phyloP scores from a whole-genome alignment of 768 basidiomycete species.

The Lyophyllum shimeji region DNA sequence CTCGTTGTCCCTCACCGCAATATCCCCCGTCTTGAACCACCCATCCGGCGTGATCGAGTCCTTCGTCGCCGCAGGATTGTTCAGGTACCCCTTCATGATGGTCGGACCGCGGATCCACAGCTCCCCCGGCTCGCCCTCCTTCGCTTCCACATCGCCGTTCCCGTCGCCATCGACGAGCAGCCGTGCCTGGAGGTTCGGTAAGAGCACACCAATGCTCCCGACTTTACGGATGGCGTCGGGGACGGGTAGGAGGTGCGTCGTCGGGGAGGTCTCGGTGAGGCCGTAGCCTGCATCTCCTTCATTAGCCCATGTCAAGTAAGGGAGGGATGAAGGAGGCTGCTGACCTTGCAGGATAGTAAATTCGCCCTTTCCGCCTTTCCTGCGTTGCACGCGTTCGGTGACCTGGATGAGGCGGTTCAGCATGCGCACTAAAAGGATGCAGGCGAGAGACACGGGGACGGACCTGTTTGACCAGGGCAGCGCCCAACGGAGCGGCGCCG shows the following conservation, averaged over 20 bases:
- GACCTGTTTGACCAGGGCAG: slow-evolving; percentile 55
- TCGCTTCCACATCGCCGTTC: slow-evolving; percentile 45
- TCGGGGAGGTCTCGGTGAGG: slow-evolving; percentile 82
- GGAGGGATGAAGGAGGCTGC: neutral
- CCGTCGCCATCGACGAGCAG: slow-evolving; percentile 66
- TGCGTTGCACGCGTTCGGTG: slow-evolving; percentile 31
- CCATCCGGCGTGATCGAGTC: slow-evolving; percentile 67
- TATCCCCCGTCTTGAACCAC: slow-evolving; percentile 92
- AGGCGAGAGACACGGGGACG: slow-evolving; percentile 18
- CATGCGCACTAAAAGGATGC: slow-evolving; percentile 19
- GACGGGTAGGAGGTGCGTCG: slow-evolving; percentile 53
- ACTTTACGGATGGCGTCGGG: slow-evolving; percentile 45
- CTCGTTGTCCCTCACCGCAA: slow-evolving; percentile 62
- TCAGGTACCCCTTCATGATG: slow-evolving; percentile 86
- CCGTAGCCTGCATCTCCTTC: slow-evolving; percentile 70
- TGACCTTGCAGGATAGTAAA: slow-evolving; percentile 53
- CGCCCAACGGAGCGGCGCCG: slow-evolving; percentile 81
- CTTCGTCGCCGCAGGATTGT: slow-evolving; percentile 68
- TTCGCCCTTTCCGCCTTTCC: slow-evolving; percentile 38
- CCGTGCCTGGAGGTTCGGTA: slow-evolving; percentile 76
- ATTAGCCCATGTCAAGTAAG: neutral
- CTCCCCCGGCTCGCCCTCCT: slow-evolving; percentile 66
- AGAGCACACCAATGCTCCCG: slow-evolving; percentile 66
- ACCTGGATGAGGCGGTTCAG: slow-evolving; percentile 26
- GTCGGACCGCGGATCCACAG: slow-evolving; percentile 78